phyloP scores from a whole-genome alignment of 2,329 filamentous ascomycete species.

The Neoarthrinium moseri region DNA sequence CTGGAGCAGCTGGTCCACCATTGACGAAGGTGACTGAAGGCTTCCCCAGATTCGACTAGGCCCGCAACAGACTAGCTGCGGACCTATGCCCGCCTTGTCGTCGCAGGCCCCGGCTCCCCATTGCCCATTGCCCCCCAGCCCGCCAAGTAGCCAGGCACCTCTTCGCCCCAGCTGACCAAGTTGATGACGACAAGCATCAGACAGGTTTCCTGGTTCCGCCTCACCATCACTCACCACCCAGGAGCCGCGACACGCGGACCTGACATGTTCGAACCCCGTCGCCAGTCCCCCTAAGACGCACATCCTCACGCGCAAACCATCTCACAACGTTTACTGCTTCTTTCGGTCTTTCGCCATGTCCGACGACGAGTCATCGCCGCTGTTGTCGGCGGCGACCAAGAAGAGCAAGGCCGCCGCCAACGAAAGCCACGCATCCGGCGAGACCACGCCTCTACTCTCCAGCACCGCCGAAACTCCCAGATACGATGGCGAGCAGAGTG shows the following conservation, averaged over 20 bases:
- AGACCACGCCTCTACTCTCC: conserved; percentile 54
- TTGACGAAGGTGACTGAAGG: no score
- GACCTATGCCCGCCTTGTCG: no score
- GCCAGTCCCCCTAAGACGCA: background rate
- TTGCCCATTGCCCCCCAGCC: background rate
- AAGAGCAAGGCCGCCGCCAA: conserved; percentile 21
- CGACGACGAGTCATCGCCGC: conserved; percentile 42
- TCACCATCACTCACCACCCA: background rate
- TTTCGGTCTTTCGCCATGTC: conserved; percentile 37
- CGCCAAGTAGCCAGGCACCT: background rate
- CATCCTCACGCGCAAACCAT: background rate
- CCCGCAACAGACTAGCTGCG: no score
- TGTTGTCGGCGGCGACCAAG: conserved; percentile 34
- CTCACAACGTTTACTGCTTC: no score
- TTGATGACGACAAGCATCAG: background rate
- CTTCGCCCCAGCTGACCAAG: background rate
- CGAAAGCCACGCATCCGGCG: conserved; percentile 26
- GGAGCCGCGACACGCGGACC: background rate
- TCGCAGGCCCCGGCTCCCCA: no score
- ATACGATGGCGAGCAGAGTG: conserved; percentile 37
- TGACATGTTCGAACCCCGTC: background rate
- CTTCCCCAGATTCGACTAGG: no score
- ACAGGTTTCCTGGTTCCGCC: background rate
- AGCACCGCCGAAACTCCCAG: conserved; percentile 32
- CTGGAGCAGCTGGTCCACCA: no score